Evolutionary conservation across 176 grass and related monocot species (phyloP).

Genomic region (Echinochloa phyllopogon): DNA sequence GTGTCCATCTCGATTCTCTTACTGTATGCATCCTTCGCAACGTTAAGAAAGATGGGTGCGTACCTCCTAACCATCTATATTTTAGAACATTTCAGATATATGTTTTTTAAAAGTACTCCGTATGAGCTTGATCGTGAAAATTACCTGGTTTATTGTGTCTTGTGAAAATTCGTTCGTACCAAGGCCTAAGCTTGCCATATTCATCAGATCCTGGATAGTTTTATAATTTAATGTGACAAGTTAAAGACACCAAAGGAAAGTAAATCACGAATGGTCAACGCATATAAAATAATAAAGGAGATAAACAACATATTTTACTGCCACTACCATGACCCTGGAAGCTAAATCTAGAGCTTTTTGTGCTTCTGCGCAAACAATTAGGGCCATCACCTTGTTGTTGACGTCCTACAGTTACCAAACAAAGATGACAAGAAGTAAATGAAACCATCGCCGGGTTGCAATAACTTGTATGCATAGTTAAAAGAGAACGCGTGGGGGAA

Average conservation of each 20-base stretch:
- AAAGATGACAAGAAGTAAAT: neutral
- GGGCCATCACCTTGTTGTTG: neutral
- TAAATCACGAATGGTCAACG: too few relatives aligned
- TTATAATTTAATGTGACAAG: neutral
- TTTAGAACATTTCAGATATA: neutral
- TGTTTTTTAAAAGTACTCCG: neutral
- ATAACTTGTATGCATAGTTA: too few relatives aligned
- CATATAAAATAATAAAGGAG: neutral
- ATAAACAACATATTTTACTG: neutral
- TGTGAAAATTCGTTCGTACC: neutral
- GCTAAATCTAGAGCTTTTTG: neutral
- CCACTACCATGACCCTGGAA: neutral
- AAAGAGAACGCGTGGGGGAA: too few relatives aligned
- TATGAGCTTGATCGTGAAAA: neutral
- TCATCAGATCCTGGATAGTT: neutral
- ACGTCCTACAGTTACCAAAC: neutral
- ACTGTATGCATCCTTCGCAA: neutral
- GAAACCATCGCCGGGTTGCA: neutral
- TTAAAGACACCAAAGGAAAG: neutral
- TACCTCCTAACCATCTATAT: neutral
- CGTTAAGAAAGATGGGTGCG: neutral
- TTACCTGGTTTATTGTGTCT: slow-evolving; percentile 3
- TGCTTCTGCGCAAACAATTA: neutral
- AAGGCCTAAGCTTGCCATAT: neutral
- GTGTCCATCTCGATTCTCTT: neutral